Evolutionary conservation across 352 stramenopile species (phyloP), one percentile per base, ranked within the genome.

Genomic region (Pythium coloratum): DNA sequence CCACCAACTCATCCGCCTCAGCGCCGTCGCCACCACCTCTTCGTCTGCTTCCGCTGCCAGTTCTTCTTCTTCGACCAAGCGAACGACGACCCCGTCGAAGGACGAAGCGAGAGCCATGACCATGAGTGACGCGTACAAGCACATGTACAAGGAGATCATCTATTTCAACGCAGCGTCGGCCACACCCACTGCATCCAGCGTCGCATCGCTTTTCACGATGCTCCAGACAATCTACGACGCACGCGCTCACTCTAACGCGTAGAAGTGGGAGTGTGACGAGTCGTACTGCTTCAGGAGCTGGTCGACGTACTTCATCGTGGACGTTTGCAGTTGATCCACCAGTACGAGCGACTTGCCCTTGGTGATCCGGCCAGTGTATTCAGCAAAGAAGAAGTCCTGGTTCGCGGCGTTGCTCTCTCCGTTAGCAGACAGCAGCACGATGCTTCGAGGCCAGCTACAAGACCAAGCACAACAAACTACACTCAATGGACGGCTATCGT

Each of bases 111-210:
- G 74, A 34, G 57, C 67, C 8, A 79, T 78, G 32, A 67, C 40
- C 47, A 83, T 80, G 66, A 88, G 86, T 0, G 77, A 88, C 3
- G 75, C 84, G 62, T 95, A 91, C 69, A 95, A 95, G 75, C 72
- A 76, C 32, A 93, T 95, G 87, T 95, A 95, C 78, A 90, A 90
- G 50, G 82, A 92, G 59, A 78, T 89, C 40, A 89, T 95, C 53
- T 92, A 92, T 67, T 90, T 84, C 34, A 79, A 86, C 55, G 77
- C 73, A 36, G 80, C 75, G 24, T 69, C 72, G 18, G 60, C 53
- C 2, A 38, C 49, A 2, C 5, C 28, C 3, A 34, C 55, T 4
- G 14, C 49, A 38, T 32, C 69, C n/a, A 81, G 71, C 42, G 77
- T 89, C 40, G 70, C 80, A 10, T 68, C 75, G 0, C 81, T 89